Evolutionary conservation across 352 stramenopile genomes (phyloP).

Genomic region (Phytophthora citrophthora): DNA sequence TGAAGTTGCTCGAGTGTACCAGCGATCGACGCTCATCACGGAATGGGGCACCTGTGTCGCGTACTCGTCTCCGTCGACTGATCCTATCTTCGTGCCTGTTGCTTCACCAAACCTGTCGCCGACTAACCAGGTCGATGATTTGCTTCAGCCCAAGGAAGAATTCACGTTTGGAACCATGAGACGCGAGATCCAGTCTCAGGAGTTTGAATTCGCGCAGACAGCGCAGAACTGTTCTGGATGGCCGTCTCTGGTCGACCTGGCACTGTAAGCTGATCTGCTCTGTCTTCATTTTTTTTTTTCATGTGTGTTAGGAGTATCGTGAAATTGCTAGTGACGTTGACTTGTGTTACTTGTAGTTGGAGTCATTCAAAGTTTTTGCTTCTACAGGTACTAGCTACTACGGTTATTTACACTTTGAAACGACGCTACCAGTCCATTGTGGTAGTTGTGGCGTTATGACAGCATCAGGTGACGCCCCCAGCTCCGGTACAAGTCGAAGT

Average conservation of each 20-base stretch:
- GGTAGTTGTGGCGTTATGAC: conserved; percentile 11
- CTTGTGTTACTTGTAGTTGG: conserved; percentile 18
- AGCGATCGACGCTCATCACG: conserved; percentile 9
- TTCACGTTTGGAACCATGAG: conserved; percentile 9
- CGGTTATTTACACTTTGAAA: too few species aligned
- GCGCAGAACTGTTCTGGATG: conserved; percentile 1
- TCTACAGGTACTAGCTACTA: neutral
- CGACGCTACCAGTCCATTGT: too few species aligned
- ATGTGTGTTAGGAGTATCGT: conserved; percentile 4
- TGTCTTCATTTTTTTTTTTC: conserved; percentile 4
- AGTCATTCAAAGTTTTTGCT: conserved; percentile 8
- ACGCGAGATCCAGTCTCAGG: conserved; percentile 8
- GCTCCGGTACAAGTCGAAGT: conserved; percentile 1
- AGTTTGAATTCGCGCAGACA: conserved; percentile 7
- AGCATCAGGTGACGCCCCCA: conserved; percentile 22
- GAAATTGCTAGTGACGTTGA: conserved; percentile 15
- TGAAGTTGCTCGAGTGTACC: conserved; percentile 25
- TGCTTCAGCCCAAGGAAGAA: conserved; percentile 14
- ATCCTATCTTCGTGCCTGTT: neutral
- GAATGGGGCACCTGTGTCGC: conserved; percentile 21
- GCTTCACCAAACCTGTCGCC: conserved; percentile 10
- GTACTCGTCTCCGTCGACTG: conserved; percentile 13
- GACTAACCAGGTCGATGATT: conserved; percentile 5
- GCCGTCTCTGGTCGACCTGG: conserved; percentile 17
- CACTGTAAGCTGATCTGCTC: conserved; percentile 16